Base-by-base conservation (phyloP, 495 filamentous ascomycete species). In the Parmelia sp. region DNA sequence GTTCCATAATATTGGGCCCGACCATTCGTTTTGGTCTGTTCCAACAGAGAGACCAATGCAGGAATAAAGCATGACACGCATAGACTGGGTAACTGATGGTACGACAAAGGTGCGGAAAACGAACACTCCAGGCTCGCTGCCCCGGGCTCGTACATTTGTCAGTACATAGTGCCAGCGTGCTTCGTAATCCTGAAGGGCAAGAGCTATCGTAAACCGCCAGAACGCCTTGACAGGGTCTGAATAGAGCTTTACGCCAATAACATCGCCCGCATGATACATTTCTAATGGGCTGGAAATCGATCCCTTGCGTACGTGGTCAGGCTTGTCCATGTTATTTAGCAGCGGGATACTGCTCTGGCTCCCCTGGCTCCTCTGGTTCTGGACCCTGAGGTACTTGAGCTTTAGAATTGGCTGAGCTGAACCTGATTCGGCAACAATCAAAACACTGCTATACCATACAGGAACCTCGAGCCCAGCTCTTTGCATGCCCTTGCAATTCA, bases 11-110 rank as follows among this genome's bases (percentile, higher is more conserved):
- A 84, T 87, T 14, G 88, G 85, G 0, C 93, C 93, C 53, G 86
- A 84, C 85, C 86, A 96, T 42, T 85, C 88, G 3, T 90, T 83
- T 76, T 92, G 87, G 72, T 96, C 89, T 10, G 91, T 96, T 56
- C 91, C 92, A 33, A 96, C 90, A 49, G 89, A 93, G 75, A 97
- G 96, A 57, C 93, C 93, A 77, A 96, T 97, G 77, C 92, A 96
- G 35, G 90, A 96, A 76, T 96, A 88, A 76, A 97, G 96, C 81
- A 96, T 90, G 65, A 96, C 88, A 66, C 92, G 85, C 92, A 97
- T 96, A 29, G 89, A 92, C 74, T 96, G 86, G 35, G 84, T 76
- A 57, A 78, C 77, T 4, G 90, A 88, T 3, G 93, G 93, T 21
- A 96, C 83, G 58, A 82, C 88, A 74, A 96, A 96, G 63, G 73